These are phyloP conservation scores for Kandelia obovata DNA, from an alignment of 345 rosid genomes.

Conservation along the genomic window DNA sequence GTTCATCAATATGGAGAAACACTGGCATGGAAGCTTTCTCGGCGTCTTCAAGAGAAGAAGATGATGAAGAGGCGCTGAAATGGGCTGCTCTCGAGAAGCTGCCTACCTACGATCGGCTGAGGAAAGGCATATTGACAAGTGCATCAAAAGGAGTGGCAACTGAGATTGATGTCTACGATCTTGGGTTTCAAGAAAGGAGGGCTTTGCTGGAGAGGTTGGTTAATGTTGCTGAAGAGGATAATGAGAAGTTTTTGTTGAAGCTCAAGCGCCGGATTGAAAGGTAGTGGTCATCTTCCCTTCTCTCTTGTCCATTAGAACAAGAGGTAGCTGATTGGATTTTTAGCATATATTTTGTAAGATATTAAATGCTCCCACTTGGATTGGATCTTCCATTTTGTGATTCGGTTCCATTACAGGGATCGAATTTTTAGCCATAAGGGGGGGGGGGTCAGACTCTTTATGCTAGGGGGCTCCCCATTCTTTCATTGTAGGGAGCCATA, in stretches of 20 bases:
- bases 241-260: conserved; percentile 23
- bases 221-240: conserved; percentile 19
- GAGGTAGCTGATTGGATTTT: too few species aligned
- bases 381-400: too few species aligned
- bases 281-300: not conserved
- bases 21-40: conserved; percentile 45
- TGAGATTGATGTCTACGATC: conserved; percentile 26
- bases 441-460: too few species aligned
- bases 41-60: conserved; percentile 52
- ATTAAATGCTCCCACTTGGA: too few species aligned
- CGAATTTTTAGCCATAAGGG: too few species aligned
- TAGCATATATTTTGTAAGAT: too few species aligned
- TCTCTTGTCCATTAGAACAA: not conserved
- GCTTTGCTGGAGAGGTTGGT: conserved; percentile 18
- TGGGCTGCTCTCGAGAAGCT: conserved; percentile 56
- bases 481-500: too few species aligned
- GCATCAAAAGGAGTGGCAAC: conserved; percentile 17
- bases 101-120: conserved; percentile 40
- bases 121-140: conserved; percentile 39
- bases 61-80: conserved; percentile 55
- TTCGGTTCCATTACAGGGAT: too few species aligned
- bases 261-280: conserved; percentile 24
- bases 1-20: conserved; percentile 34
- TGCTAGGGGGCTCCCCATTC: too few species aligned
- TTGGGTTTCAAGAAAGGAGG: conserved; percentile 27